Percentiles rank a stretch among this genome's conserved stretches.
These are phyloP conservation scores for Effrenium voratum DNA, from an alignment of 73 alveolate genomes.

Conservation along the genomic window DNA sequence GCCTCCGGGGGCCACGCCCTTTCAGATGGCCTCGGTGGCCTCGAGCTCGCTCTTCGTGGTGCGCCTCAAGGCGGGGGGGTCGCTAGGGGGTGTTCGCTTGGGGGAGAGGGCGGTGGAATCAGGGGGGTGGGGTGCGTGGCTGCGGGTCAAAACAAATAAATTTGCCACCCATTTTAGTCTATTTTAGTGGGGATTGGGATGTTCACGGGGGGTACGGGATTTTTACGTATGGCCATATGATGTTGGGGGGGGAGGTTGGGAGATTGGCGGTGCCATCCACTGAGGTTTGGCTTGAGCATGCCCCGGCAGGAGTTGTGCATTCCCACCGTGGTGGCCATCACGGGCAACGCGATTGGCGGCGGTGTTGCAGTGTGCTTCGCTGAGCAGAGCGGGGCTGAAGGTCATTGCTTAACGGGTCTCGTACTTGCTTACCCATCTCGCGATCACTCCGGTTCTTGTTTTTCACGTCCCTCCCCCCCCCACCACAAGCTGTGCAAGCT, in stretches of 20 bases:
- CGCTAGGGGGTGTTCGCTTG: neutral
- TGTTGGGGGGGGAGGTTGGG: too few relatives aligned
- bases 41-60: conserved; percentile 21
- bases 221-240: too few relatives aligned
- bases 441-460: too few relatives aligned
- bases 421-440: too few relatives aligned
- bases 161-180: too few relatives aligned
- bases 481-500: neutral
- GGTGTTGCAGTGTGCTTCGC: conserved; percentile 58
- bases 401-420: too few relatives aligned
- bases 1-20: conserved; percentile 40
- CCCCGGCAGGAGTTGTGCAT: conserved; percentile 39
- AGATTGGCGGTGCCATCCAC: too few relatives aligned
- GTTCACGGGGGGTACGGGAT: too few relatives aligned
- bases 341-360: conserved; percentile 81
- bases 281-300: too few relatives aligned
- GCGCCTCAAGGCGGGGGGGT: conserved; percentile 32
- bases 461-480: too few relatives aligned
- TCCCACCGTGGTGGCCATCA: conserved; percentile 82
- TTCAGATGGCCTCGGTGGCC: conserved; percentile 42
- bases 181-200: too few relatives aligned
- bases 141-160: neutral
- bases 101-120: neutral
- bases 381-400: too few relatives aligned
- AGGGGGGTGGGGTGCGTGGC: neutral